Conservation (phyloP, 2,329 filamentous ascomycete genomes). For the Aureobasidium vineae region DNA sequence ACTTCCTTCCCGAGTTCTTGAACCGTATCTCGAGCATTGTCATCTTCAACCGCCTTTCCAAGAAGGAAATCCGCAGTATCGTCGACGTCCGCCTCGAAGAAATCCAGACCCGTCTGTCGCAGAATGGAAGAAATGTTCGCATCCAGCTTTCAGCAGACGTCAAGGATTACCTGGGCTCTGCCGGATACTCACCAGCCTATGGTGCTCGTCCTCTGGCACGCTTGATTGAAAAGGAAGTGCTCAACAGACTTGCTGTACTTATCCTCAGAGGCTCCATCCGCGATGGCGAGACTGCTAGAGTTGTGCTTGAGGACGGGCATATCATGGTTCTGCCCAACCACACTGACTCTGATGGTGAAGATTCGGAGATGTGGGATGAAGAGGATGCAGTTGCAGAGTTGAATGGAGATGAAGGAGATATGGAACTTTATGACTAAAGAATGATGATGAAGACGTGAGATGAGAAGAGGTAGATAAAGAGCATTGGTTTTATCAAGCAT, state of each 20-base stretch:
- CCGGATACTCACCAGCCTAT: constrained; percentile 93
- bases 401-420: constrained; percentile 52
- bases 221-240: constrained; percentile 94
- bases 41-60: constrained; percentile 96
- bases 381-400: constrained; percentile 69
- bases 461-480: not conserved
- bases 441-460: constrained; percentile 3
- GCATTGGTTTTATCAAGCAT: not conserved
- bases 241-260: constrained; percentile 88
- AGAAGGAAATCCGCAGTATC: constrained; percentile 87
- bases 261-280: constrained; percentile 81
- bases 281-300: constrained; percentile 79
- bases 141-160: constrained; percentile 82
- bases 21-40: constrained; percentile 96
- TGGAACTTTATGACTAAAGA: constrained; percentile 62
- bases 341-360: constrained; percentile 56
- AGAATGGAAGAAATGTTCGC: constrained; percentile 80
- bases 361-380: constrained; percentile 72
- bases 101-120: constrained; percentile 84
- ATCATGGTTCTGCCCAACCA: constrained; percentile 85
- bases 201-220: constrained; percentile 84
- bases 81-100: constrained; percentile 85
- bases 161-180: constrained; percentile 86
- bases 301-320: constrained; percentile 75
- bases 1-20: constrained; percentile 97